A percentile compares a stretch with the other conserved stretches of the same genome.
These are phyloP conservation scores for Aspergillus sclerotioniger DNA, from an alignment of 495 filamentous ascomycete genomes.

Conservation along the genomic window DNA sequence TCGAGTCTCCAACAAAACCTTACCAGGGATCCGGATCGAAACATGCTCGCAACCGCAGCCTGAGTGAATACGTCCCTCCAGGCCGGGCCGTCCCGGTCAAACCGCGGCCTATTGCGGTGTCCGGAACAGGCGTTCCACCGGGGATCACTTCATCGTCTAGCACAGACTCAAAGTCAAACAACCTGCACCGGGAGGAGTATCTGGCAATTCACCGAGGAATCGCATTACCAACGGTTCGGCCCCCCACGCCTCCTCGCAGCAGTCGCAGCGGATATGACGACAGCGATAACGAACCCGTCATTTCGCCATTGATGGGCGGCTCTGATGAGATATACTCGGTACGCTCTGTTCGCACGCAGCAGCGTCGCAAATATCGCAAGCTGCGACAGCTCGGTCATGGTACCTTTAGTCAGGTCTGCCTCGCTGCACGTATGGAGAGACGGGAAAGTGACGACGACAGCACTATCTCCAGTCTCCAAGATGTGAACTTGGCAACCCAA, in stretches of 20 bases:
- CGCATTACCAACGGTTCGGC: conserved; percentile 52
- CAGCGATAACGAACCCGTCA: conserved; percentile 32
- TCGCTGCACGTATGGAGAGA: conserved; percentile 66
- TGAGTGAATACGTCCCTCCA: conserved; percentile 84
- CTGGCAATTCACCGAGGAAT: conserved; percentile 75
- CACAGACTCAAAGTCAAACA: conserved; percentile 43
- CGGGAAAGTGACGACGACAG: conserved; percentile 23
- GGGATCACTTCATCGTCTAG: conserved; percentile 42
- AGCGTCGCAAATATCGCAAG: conserved; percentile 62
- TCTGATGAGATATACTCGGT: conserved; percentile 43
- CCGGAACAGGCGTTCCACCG: conserved; percentile 46
- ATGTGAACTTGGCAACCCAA: conserved; percentile 52
- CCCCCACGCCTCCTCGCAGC: conserved; percentile 73
- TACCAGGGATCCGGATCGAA: conserved; percentile 34
- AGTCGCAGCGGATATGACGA: conserved; percentile 45
- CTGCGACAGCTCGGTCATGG: conserved; percentile 83
- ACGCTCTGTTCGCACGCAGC: conserved; percentile 45
- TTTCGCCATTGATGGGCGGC: conserved; percentile 20
- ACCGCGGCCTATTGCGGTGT: conserved; percentile 68
- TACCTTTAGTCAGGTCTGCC: conserved; percentile 89
- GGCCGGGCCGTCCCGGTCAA: conserved; percentile 58
- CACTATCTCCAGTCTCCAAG: conserved; percentile 37
- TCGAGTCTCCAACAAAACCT: conserved; percentile 33
- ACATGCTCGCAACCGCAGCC: conserved; percentile 69
- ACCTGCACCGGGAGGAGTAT: conserved; percentile 76